Conservation (phyloP, 768 basidiomycete species). For the Phanerochaete sordida region DNA sequence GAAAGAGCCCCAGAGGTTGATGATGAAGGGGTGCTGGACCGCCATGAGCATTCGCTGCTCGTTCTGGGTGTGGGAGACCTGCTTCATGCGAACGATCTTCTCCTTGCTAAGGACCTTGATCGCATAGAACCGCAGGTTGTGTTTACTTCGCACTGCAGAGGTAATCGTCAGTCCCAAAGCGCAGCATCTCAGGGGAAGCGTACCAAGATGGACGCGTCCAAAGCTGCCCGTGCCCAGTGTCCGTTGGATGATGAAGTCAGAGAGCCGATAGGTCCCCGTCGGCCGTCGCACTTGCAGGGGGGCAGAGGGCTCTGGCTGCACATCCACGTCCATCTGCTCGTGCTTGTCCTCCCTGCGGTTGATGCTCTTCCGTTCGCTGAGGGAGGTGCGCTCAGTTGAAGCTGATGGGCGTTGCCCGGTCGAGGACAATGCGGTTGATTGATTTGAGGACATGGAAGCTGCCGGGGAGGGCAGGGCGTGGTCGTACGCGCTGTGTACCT, state of each 20-base stretch:
- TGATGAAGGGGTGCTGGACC: constrained; percentile 89
- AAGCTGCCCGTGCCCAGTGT: constrained; percentile 95
- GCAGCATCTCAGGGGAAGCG: constrained; percentile 3
- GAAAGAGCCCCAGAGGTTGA: constrained; percentile 95
- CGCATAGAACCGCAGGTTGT: constrained; percentile 94
- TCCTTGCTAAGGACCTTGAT: constrained; percentile 95
- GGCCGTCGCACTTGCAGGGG: constrained; percentile 41
- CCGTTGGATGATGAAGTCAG: constrained; percentile 77
- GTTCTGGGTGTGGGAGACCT: constrained; percentile 96
- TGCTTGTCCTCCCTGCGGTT: neutral
- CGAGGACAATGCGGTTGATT: constrained; percentile 11
- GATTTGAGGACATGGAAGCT: constrained; percentile 16
- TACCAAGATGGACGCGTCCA: constrained; percentile 91
- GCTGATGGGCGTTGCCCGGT: constrained; percentile 60
- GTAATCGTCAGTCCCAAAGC: neutral
- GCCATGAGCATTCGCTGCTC: constrained; percentile 84
- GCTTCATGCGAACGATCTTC: constrained; percentile 88
- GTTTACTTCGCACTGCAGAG: constrained; percentile 75
- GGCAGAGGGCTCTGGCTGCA: constrained; percentile 5
- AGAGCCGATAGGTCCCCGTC: constrained; percentile 66
- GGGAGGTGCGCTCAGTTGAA: constrained; percentile 64
- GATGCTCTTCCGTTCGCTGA: constrained; percentile 41
- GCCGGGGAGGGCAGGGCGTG: constrained; percentile 15
- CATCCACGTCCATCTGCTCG: constrained; percentile 10
- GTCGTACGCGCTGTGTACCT: constrained; percentile 1